Percentiles rank a stretch among this genome's conserved stretches.
These are phyloP conservation scores for Komagataella mondaviorum DNA, from an alignment of 805 yeast species.

Conservation along the genomic window DNA sequence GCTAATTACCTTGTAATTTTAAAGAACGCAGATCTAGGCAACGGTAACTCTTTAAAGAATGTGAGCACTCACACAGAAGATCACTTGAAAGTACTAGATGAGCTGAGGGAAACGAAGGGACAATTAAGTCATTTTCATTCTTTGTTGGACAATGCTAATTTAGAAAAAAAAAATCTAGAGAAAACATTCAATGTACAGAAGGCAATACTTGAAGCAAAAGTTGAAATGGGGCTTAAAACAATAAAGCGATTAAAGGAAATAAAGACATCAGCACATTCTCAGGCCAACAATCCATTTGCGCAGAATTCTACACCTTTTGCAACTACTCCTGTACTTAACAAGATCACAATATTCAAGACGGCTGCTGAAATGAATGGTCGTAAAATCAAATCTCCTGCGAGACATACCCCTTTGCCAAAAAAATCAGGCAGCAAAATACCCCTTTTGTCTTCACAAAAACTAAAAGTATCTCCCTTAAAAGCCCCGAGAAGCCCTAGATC, in stretches of 20 bases:
- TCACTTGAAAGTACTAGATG: background rate
- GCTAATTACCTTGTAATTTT: background rate
- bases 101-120: background rate
- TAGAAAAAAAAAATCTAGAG: slow-evolving; percentile 4
- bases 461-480: background rate
- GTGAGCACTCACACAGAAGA: background rate
- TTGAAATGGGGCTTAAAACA: slow-evolving; percentile 4
- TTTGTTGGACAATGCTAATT: background rate
- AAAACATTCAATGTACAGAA: slow-evolving; percentile 2
- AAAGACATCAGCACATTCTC: slow-evolving; percentile 1
- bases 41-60: background rate
- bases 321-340: slow-evolving; percentile 10
- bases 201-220: slow-evolving; percentile 3
- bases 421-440: background rate
- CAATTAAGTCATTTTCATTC: background rate
- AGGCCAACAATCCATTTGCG: slow-evolving; percentile 3
- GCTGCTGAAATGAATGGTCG: slow-evolving; percentile 1
- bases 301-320: slow-evolving; percentile 6
- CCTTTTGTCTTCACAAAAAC: background rate
- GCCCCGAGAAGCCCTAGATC: background rate
- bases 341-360: slow-evolving; percentile 2
- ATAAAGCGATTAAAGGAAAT: slow-evolving; percentile 1
- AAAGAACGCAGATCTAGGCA: background rate
- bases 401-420: background rate
- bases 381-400: background rate